A percentile compares a stretch with the other conserved stretches of the same genome.
Evolutionary conservation across 1,284 basidiomycete genomes (phyloP).

Genomic region (Ceratobasidium sp.): DNA sequence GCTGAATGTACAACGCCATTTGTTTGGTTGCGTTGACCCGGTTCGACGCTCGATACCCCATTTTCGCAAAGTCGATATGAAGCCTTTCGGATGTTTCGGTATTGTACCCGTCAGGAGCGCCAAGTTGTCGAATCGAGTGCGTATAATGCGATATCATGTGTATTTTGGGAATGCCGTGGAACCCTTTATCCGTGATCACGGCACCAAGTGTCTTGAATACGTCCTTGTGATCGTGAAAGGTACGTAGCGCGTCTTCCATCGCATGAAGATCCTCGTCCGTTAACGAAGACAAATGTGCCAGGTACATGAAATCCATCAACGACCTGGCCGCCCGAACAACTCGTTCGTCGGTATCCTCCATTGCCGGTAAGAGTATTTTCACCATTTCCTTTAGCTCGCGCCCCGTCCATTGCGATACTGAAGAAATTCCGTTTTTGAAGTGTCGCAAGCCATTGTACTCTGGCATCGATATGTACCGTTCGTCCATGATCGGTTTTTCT

Average conservation of each 20-base stretch:
- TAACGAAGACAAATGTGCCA: constrained; percentile 27
- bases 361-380: constrained; percentile 55
- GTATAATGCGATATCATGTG: constrained; percentile 54
- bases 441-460: constrained; percentile 12
- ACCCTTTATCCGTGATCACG: constrained; percentile 41
- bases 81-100: constrained; percentile 47
- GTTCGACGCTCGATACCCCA: constrained; percentile 43
- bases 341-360: constrained; percentile 46
- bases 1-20: constrained; percentile 46
- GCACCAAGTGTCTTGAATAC: constrained; percentile 56
- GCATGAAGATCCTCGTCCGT: constrained; percentile 55
- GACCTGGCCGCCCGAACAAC: constrained; percentile 50
- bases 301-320: constrained; percentile 58
- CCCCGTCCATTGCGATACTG: constrained; percentile 55
- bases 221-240: constrained; percentile 56
- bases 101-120: constrained; percentile 53
- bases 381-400: constrained; percentile 56
- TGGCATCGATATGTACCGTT: constrained; percentile 35
- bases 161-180: constrained; percentile 60
- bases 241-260: constrained; percentile 52
- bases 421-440: constrained; percentile 40
- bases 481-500: constrained; percentile 35
- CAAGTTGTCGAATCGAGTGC: constrained; percentile 30
- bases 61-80: constrained; percentile 48
- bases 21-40: constrained; percentile 39